Evolutionary conservation across 1,139 yeast species (phyloP).

Genomic region (Torulaspora globosa): DNA sequence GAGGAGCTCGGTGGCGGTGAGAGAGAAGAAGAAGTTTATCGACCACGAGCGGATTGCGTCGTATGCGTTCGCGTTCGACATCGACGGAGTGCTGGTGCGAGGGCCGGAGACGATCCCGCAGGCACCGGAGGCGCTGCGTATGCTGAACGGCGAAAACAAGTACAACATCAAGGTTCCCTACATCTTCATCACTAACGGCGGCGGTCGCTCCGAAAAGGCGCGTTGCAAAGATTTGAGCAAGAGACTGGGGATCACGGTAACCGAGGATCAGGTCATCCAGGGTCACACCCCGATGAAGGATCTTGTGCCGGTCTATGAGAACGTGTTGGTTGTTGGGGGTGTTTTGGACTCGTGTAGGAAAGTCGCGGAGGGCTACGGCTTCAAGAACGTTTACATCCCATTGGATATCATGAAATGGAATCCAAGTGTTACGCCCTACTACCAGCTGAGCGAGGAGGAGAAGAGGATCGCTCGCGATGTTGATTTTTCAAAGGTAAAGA

Average conservation of each 20-base stretch:
- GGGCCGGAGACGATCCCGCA: constrained; percentile 79
- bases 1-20: constrained; percentile 12
- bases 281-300: constrained; percentile 90
- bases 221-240: constrained; percentile 65
- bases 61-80: constrained; percentile 83
- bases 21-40: constrained; percentile 39
- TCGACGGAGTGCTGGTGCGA: constrained; percentile 76
- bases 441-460: constrained; percentile 70
- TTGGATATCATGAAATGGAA: constrained; percentile 79
- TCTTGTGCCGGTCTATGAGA: constrained; percentile 58
- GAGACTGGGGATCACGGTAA: constrained; percentile 55
- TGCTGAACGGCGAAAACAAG: constrained; percentile 72
- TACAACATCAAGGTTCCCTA: constrained; percentile 80
- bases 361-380: constrained; percentile 75
- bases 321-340: constrained; percentile 82
- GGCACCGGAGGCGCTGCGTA: constrained; percentile 63
- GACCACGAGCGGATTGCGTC: constrained; percentile 73
- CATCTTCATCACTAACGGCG: constrained; percentile 84
- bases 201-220: constrained; percentile 73
- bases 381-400: constrained; percentile 72
- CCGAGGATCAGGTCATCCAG: constrained; percentile 76
- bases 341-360: constrained; percentile 75
- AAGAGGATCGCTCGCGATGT: constrained; percentile 49
- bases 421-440: constrained; percentile 79
- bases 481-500: constrained; percentile 59